A percentile compares a stretch with the other conserved stretches of the same genome.
Evolutionary conservation across 495 filamentous ascomycete species (phyloP).

Genomic region (Hypoxylon subgilvum): DNA sequence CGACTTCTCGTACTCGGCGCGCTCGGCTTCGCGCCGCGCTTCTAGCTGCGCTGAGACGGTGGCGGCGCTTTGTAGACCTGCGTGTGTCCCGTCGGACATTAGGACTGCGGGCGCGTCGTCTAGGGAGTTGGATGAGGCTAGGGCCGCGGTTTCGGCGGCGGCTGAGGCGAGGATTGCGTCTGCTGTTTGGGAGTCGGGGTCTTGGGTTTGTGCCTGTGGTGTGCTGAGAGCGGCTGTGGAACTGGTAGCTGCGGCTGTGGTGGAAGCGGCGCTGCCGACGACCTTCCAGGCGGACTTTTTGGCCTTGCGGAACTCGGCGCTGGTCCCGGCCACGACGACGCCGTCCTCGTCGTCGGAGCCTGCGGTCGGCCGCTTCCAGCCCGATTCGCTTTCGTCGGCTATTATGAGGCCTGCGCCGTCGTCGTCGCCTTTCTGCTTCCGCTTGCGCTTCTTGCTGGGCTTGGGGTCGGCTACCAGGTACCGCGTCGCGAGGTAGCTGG

Average conservation of each 20-base stretch:
- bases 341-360: constrained; percentile 56
- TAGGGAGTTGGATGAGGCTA: constrained; percentile 56
- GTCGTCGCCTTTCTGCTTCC: constrained; percentile 66
- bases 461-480: constrained; percentile 82
- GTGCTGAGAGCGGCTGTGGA: background rate
- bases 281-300: constrained; percentile 83
- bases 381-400: constrained; percentile 76
- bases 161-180: constrained; percentile 84
- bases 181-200: constrained; percentile 67
- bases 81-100: constrained; percentile 86
- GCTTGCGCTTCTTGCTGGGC: constrained; percentile 83
- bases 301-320: constrained; percentile 74
- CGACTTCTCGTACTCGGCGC: constrained; percentile 55
- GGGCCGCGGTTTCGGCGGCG: constrained; percentile 65
- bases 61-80: constrained; percentile 82
- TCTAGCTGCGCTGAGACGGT: constrained; percentile 78
- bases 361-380: constrained; percentile 61
- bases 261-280: constrained; percentile 60
- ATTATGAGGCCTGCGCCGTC: constrained; percentile 75
- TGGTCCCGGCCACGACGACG: constrained; percentile 56
- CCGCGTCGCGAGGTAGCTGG: constrained; percentile 90
- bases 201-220: constrained; percentile 11
- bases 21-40: constrained; percentile 53
- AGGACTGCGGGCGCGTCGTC: constrained; percentile 53
- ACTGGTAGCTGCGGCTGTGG: constrained; percentile 28